Evolutionary conservation across 495 filamentous ascomycete genomes (phyloP).

Genomic region (Tricharina praecox): DNA sequence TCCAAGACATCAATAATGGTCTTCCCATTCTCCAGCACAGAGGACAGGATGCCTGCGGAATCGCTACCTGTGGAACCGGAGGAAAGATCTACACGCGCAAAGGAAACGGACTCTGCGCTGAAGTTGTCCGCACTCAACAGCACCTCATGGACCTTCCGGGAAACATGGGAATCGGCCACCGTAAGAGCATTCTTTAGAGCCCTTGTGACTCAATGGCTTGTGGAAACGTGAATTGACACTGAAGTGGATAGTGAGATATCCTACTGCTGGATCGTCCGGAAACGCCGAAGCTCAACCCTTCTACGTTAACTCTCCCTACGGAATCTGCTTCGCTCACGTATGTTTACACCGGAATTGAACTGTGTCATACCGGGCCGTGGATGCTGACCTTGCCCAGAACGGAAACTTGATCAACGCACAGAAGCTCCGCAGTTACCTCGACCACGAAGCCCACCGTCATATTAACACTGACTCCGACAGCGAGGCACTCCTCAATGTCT

Average conservation of each 20-base stretch:
- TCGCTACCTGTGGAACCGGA: slow-evolving; percentile 57
- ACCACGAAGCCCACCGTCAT: slow-evolving; percentile 78
- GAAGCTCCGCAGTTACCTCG: slow-evolving; percentile 59
- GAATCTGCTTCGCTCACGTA: slow-evolving; percentile 41
- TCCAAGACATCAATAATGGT: slow-evolving; percentile 72
- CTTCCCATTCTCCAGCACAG: slow-evolving; percentile 75
- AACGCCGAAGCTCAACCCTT: slow-evolving; percentile 73
- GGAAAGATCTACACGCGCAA: slow-evolving; percentile 82
- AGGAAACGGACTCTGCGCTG: slow-evolving; percentile 79
- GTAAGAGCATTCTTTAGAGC: slow-evolving; percentile 19
- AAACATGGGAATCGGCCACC: slow-evolving; percentile 74
- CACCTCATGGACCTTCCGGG: slow-evolving; percentile 65
- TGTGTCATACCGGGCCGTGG: too few species aligned
- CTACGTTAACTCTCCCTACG: slow-evolving; percentile 85
- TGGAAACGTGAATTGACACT: too few species aligned
- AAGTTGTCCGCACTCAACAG: slow-evolving; percentile 67
- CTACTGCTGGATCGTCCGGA: slow-evolving; percentile 74
- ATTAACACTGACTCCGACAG: slow-evolving; percentile 95
- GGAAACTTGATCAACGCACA: slow-evolving; percentile 92
- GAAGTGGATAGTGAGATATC: slow-evolving; percentile 58
- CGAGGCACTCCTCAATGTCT: slow-evolving; percentile 89
- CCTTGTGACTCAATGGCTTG: too few species aligned
- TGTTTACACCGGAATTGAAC: slow-evolving; percentile 7
- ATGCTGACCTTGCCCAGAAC: too few species aligned
- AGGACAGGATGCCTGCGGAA: slow-evolving; percentile 86